A percentile compares a stretch with the other conserved stretches of the same genome.
Conservation (phyloP, 345 rosid species). For the Pistacia integerrima region DNA sequence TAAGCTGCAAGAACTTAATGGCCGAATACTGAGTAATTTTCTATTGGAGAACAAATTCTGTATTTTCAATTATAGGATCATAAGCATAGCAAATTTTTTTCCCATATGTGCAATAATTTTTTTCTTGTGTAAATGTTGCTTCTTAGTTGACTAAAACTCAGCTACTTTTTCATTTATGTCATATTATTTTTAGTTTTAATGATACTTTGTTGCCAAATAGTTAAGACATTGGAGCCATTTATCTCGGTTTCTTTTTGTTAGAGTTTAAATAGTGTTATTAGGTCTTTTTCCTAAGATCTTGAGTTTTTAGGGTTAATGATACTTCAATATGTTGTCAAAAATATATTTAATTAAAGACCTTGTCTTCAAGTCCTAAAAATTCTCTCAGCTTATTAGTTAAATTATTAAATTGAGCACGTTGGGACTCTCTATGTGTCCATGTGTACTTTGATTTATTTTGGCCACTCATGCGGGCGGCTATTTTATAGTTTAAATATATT, state of each 20-base stretch:
- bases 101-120: not conserved
- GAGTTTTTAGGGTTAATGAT: not conserved
- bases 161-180: not conserved
- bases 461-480: not conserved
- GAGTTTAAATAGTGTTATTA: too few relatives aligned
- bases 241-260: not conserved
- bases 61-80: not conserved
- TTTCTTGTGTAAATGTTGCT: slow-evolving; percentile 1
- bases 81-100: not conserved
- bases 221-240: not conserved
- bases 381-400: not conserved
- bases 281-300: not conserved
- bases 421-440: not conserved
- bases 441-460: too few relatives aligned
- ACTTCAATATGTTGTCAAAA: not conserved
- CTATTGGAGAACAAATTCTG: not conserved
- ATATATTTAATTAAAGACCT: not conserved
- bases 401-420: not conserved
- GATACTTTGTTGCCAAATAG: not conserved
- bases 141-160: not conserved
- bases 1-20: slow-evolving; percentile 81
- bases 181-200: not conserved
- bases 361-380: not conserved
- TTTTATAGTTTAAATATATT: not conserved
- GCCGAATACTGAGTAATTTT: slow-evolving; percentile 76